These are phyloP conservation scores for Suhomyces bribrorum DNA, from an alignment of 1,139 yeast genomes.

Conservation along the genomic window DNA sequence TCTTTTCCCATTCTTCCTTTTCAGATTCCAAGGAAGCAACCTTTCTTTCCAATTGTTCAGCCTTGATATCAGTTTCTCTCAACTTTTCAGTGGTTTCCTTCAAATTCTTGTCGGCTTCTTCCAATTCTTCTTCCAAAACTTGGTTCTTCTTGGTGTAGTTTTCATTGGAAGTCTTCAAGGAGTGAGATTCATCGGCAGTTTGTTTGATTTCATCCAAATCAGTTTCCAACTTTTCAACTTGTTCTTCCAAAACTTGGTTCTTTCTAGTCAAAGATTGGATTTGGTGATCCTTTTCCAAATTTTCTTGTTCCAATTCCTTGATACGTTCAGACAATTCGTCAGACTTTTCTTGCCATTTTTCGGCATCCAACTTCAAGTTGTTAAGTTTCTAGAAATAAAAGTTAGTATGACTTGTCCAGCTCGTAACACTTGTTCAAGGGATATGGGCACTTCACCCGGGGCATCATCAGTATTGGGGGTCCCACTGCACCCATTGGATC, in stretches of 20 bases:
- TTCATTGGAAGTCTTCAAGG: constrained; percentile 86
- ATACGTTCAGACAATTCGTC: constrained; percentile 81
- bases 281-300: constrained; percentile 90
- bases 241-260: constrained; percentile 86
- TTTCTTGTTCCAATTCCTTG: constrained; percentile 90
- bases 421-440: not conserved
- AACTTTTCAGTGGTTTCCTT: constrained; percentile 92
- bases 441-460: not conserved
- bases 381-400: constrained; percentile 67
- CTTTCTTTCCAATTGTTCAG: constrained; percentile 95
- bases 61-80: constrained; percentile 94
- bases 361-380: constrained; percentile 91
- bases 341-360: constrained; percentile 94
- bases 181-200: constrained; percentile 90
- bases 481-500: constrained; percentile 2
- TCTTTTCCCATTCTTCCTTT: constrained; percentile 89
- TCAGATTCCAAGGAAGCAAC: constrained; percentile 90
- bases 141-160: constrained; percentile 90
- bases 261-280: constrained; percentile 91
- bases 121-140: constrained; percentile 91
- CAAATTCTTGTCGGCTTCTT: constrained; percentile 86
- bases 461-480: not conserved
- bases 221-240: constrained; percentile 84
- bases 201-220: constrained; percentile 81
- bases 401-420: constrained; percentile 6